These are phyloP conservation scores for Cladorrhinum sp. DNA, from an alignment of 2,329 filamentous ascomycete species.

Conservation along the genomic window DNA sequence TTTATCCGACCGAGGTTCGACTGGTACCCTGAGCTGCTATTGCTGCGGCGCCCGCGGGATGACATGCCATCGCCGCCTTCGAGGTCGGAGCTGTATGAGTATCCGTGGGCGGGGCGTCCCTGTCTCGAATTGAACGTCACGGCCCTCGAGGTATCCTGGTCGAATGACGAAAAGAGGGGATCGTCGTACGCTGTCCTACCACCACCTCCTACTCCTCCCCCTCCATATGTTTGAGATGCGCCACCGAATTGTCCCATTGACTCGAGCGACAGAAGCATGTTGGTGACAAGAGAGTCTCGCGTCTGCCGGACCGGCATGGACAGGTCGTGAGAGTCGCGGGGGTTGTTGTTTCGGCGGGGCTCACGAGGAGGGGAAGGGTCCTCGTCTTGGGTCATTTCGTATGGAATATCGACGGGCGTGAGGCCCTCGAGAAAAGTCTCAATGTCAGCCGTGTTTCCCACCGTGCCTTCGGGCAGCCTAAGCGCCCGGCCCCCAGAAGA, in stretches of 20 bases:
- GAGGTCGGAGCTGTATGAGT: conserved; percentile 62
- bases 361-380: conserved; percentile 24
- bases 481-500: conserved; percentile 33
- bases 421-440: conserved; percentile 40
- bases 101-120: conserved; percentile 38
- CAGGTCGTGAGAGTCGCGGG: conserved; percentile 77
- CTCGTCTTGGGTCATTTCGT: conserved; percentile 29
- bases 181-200: conserved; percentile 37
- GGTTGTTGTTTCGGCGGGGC: conserved; percentile 31
- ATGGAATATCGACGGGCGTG: conserved; percentile 38
- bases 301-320: conserved; percentile 74
- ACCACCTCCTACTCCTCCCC: conserved; percentile 25
- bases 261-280: conserved; percentile 92
- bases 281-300: conserved; percentile 88
- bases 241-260: conserved; percentile 49
- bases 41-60: conserved; percentile 66
- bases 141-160: conserved; percentile 25
- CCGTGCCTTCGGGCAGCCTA: conserved; percentile 26
- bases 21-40: conserved; percentile 73
- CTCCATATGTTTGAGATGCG: conserved; percentile 25
- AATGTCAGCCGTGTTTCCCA: conserved; percentile 31
- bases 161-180: conserved; percentile 34
- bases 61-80: conserved; percentile 56
- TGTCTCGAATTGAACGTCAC: conserved; percentile 30
- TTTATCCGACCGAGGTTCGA: conserved; percentile 59